phyloP scores from a whole-genome alignment of 2,329 filamentous ascomycete species.

The Mycosphaerella arachidis region DNA sequence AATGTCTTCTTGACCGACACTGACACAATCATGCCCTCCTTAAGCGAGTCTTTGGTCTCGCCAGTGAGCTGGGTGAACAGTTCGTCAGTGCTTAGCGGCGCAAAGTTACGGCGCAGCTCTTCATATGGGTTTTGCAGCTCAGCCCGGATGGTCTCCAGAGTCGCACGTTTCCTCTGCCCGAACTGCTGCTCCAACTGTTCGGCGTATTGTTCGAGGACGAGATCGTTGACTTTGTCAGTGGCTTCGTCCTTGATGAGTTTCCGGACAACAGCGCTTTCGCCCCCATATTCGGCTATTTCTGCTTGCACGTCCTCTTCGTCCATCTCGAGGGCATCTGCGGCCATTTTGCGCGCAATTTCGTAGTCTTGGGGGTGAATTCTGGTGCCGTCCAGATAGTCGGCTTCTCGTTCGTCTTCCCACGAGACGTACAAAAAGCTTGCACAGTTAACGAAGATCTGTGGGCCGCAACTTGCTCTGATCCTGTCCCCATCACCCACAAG shows the following conservation, averaged over 20 bases:
- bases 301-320: slow-evolving; percentile 98
- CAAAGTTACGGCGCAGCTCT: slow-evolving; percentile 80
- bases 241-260: slow-evolving; percentile 93
- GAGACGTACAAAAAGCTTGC: slow-evolving; percentile 91
- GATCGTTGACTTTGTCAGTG: slow-evolving; percentile 90
- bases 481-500: slow-evolving; percentile 80
- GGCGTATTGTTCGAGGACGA: slow-evolving; percentile 94
- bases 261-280: slow-evolving; percentile 82
- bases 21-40: slow-evolving; percentile 87
- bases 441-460: slow-evolving; percentile 92
- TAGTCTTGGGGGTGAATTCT: slow-evolving; percentile 98
- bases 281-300: slow-evolving; percentile 77
- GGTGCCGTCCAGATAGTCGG: slow-evolving; percentile 93
- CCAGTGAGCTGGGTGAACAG: slow-evolving; percentile 96
- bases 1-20: slow-evolving; percentile 84
- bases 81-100: slow-evolving; percentile 65
- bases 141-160: slow-evolving; percentile 89
- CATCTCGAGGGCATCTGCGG: slow-evolving; percentile 89
- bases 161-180: slow-evolving; percentile 90
- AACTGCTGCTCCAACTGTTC: slow-evolving; percentile 91
- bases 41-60: slow-evolving; percentile 78
- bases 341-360: slow-evolving; percentile 96
- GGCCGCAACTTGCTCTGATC: slow-evolving; percentile 66
- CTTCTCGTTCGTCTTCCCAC: slow-evolving; percentile 60
- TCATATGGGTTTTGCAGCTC: slow-evolving; percentile 92